Evolutionary conservation across 1,139 yeast species (phyloP).

Genomic region (Hyphopichia khmerensis): DNA sequence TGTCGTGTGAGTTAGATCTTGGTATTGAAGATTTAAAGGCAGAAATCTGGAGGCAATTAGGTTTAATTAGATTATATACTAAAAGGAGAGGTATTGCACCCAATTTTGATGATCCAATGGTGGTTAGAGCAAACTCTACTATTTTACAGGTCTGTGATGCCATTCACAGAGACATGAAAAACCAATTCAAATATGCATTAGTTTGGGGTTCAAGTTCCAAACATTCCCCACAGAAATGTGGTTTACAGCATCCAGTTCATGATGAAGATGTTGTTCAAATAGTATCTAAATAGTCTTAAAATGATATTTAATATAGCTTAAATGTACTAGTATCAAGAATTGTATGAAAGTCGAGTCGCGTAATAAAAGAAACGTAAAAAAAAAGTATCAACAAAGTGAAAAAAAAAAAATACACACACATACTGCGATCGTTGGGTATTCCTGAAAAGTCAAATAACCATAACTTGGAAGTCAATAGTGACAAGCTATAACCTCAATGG

Average conservation of each 20-base stretch:
- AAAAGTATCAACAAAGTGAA: neutral
- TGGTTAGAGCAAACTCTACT: constrained; percentile 75
- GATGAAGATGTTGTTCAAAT: constrained; percentile 96
- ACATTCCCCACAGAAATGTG: constrained; percentile 96
- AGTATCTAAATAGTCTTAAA: constrained; percentile 59
- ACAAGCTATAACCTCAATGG: neutral
- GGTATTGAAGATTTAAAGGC: constrained; percentile 88
- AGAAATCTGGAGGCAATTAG: constrained; percentile 88
- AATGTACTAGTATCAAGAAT: too few relatives aligned
- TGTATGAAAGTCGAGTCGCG: neutral
- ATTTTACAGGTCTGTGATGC: constrained; percentile 89
- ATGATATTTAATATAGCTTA: too few relatives aligned
- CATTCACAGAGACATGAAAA: constrained; percentile 88
- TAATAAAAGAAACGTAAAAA: neutral
- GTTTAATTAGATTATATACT: constrained; percentile 78
- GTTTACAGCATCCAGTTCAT: constrained; percentile 74
- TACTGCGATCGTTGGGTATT: too few relatives aligned
- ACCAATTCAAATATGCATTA: constrained; percentile 87
- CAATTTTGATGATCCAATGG: constrained; percentile 85
- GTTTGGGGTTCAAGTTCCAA: constrained; percentile 97
- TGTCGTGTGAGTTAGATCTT: constrained; percentile 84
- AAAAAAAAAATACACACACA: too few relatives aligned
- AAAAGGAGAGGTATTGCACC: constrained; percentile 80
- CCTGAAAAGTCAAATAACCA: too few relatives aligned
- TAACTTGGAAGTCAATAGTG: too few relatives aligned